Evolutionary conservation across 768 basidiomycete genomes (phyloP).

Genomic region (Rubroboletus satanas): DNA sequence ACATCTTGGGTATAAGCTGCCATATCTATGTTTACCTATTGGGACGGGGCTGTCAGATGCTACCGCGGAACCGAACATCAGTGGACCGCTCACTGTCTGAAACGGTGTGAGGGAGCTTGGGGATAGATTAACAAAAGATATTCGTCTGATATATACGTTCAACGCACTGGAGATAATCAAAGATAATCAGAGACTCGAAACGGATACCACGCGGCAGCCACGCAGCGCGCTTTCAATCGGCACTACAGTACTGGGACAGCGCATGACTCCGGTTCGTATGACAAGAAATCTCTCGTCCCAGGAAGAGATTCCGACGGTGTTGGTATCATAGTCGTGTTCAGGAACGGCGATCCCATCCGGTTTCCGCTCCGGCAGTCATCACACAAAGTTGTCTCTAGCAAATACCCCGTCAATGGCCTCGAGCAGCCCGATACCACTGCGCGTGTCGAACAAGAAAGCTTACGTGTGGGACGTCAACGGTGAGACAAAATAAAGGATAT

Average conservation of each 20-base stretch:
- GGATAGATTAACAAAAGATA: neutral
- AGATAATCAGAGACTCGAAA: conserved; percentile 7
- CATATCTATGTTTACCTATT: conserved; percentile 36
- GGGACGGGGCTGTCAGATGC: neutral
- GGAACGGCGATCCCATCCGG: too few relatives aligned
- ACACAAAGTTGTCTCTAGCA: neutral
- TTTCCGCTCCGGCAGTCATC: too few relatives aligned
- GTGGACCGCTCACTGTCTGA: neutral
- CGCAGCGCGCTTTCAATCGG: neutral
- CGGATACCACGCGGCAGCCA: neutral
- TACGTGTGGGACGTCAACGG: conserved; percentile 91
- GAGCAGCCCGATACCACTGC: conserved; percentile 46
- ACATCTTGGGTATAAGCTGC: conserved; percentile 51
- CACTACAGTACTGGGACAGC: neutral
- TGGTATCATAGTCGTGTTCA: too few relatives aligned
- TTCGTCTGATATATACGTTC: neutral
- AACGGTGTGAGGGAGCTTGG: neutral
- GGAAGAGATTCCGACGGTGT: neutral
- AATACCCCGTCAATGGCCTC: conserved; percentile 9
- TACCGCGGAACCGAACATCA: neutral
- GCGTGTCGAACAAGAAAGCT: conserved; percentile 73
- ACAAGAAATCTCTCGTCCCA: neutral
- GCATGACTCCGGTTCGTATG: neutral
- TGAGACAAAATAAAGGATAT: conserved; percentile 27
- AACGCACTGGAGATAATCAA: neutral